Evolutionary conservation across 352 stramenopile species (phyloP), one percentile per base, ranked within the genome.

Genomic region (Globisporangium parvum): DNA sequence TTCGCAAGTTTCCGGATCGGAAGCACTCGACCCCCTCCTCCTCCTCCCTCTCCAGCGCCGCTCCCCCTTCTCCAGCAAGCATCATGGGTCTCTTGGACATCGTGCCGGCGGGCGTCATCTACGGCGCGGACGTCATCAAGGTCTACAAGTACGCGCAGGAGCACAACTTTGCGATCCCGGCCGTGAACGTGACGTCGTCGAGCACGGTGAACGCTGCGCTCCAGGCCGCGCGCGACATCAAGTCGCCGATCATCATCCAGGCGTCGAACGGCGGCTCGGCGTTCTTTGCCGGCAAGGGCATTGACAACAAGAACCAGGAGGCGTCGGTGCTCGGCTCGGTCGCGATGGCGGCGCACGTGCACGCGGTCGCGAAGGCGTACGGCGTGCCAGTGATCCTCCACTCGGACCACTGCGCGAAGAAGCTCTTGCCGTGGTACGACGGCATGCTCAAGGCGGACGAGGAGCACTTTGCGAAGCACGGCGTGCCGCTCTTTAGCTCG

Each of bases 401-500:
- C 93, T 98, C 96, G 61, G 96, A 99, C 76, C 96, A 99, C 79
- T 99, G 96, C 81, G 93, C 96, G 71, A 98, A 98, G 88, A 97
- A 97, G 66, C 85, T 98, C 66, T 80, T 99, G 68, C 96, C 96
- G 47, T 99, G 96, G 96, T 98, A 98, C 67, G 96, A 99, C 72
- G 96, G 96, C 50, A 96, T 98, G 75, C 76, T 98, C 44, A 75
- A 87, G 44, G 96, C 95, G 26, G 89, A 96, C 61, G 95, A 99
- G 77, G 89, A 97, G 68, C 97, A 98, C 91, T 99, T 98, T 69
- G 79, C 76, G 46, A 72, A 87, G 61, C 88, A 97, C 68, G 96
- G 95, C 62, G 85, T 96, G 56, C 94, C 96, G 47, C 88, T 99
- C 63, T 99, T 97, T 81, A 97, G 81, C 58, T 98, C 88, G 55